These are phyloP conservation scores for Phylloporus gajari DNA, from an alignment of 1,284 basidiomycete species.

Conservation along the genomic window DNA sequence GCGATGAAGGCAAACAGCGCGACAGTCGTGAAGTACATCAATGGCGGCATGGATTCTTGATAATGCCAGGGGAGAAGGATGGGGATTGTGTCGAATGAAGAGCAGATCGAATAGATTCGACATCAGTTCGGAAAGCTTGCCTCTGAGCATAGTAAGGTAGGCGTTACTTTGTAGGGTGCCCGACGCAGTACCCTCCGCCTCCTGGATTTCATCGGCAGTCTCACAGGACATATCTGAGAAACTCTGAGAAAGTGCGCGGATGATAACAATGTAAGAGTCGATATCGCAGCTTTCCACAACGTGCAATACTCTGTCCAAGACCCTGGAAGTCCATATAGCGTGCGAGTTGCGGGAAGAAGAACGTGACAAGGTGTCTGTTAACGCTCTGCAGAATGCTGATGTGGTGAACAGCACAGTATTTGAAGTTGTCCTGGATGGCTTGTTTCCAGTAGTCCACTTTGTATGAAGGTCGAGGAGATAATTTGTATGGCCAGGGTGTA, in stretches of 20 bases:
- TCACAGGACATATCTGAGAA: conserved; percentile 17
- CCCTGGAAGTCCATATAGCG: conserved; percentile 53
- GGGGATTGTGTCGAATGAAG: conserved; percentile 18
- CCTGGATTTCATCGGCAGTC: neutral
- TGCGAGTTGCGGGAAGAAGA: conserved; percentile 15
- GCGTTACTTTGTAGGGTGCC: conserved; percentile 11
- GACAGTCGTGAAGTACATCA: conserved; percentile 35
- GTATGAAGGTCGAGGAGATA: conserved; percentile 52
- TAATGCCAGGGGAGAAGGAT: conserved; percentile 6
- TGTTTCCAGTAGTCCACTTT: conserved; percentile 40
- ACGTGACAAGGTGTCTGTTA: conserved; percentile 29
- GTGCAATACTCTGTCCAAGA: conserved; percentile 48
- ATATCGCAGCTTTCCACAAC: conserved; percentile 31
- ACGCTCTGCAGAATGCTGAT: conserved; percentile 36
- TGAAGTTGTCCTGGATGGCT: conserved; percentile 4
- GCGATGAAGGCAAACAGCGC: conserved; percentile 25
- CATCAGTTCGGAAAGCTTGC: conserved; percentile 38
- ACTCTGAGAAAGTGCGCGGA: conserved; percentile 22
- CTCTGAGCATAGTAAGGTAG: conserved; percentile 22
- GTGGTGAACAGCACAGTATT: conserved; percentile 37
- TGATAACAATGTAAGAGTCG: conserved; percentile 35
- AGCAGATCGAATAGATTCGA: conserved; percentile 37
- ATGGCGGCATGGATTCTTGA: conserved; percentile 24
- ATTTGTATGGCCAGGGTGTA: conserved; percentile 55
- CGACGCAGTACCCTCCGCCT: conserved; percentile 6